Evolutionary conservation across 1,284 basidiomycete genomes (phyloP), one percentile per base, ranked within the genome.

Genomic region (Sphaerobolus stellatus): DNA sequence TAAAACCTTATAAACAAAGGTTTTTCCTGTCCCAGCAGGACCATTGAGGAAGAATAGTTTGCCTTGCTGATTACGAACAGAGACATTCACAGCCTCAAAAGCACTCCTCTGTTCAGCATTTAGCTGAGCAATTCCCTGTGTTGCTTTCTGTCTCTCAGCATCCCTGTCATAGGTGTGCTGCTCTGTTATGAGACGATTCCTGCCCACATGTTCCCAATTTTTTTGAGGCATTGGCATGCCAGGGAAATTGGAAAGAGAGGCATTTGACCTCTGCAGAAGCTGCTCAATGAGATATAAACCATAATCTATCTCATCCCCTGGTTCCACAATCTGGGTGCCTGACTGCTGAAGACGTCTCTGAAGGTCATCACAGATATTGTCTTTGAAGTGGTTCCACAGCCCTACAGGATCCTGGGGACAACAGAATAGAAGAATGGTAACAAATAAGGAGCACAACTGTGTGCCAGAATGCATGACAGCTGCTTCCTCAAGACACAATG

Each of bases 11-110:
- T 73, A 74, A 0, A 80, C 43, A 63, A 71, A 81, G 0, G 77
- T 82, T 56, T 82, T 83, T 2, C 78, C 77, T 56, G 70, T 72
- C 0, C 78, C 78, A 47, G 73, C 78, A 25, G 71, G 63, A 44
- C 78, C 76, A 54, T 78, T 61, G 8, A 82, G 52, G 56, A 80
- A 81, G 60, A 78, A 80, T 0, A 59, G 18, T n/a, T 61, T 49
- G 0, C 73, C 71, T 3, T 33, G 1, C 1, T 62, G 25, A 1
- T 64, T 11, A 0, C 62, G 36, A 18, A 73, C 64, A 16, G 75
- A 70, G 5, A 57, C 27, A 2, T 68, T 50, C 27, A 79, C 67
- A 1, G 38, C 5, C 33, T 75, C 56, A 59, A 61, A 79, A 1
- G 71, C 71, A 24, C 5, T 2, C 2, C 36, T 52, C 52, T 80